These are phyloP conservation scores for Ganoderma meredithae DNA, from an alignment of 1,284 basidiomycete species.

Conservation along the genomic window DNA sequence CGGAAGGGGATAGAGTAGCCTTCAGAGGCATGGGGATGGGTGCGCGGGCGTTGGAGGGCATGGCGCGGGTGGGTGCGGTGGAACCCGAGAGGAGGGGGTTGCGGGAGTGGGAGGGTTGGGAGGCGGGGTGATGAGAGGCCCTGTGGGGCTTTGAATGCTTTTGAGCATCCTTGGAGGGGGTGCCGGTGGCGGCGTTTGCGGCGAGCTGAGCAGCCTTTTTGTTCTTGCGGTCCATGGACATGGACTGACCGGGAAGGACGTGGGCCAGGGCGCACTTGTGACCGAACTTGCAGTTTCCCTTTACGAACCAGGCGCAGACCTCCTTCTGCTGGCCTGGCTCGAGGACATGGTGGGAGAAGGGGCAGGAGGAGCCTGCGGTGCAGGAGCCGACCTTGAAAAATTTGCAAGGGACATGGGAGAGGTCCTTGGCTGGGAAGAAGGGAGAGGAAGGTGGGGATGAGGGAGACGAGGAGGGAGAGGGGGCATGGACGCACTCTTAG, in stretches of 20 bases:
- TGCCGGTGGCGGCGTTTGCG: slow-evolving; percentile 54
- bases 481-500: slow-evolving; percentile 44
- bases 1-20: slow-evolving; percentile 75
- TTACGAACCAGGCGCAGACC: slow-evolving; percentile 93
- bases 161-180: slow-evolving; percentile 45
- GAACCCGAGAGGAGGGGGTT: slow-evolving; percentile 61
- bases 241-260: slow-evolving; percentile 91
- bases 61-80: slow-evolving; percentile 57
- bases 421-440: slow-evolving; percentile 71
- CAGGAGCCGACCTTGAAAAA: slow-evolving; percentile 96
- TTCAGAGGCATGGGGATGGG: slow-evolving; percentile 73
- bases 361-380: slow-evolving; percentile 94
- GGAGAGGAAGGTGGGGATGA: neutral
- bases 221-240: slow-evolving; percentile 98
- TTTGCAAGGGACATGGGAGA: slow-evolving; percentile 98
- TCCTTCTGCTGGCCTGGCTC: slow-evolving; percentile 89
- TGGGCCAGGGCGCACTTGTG: slow-evolving; percentile 97
- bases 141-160: slow-evolving; percentile 34
- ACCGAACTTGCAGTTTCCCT: slow-evolving; percentile 97
- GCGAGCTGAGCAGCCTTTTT: slow-evolving; percentile 93
- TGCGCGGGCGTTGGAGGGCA: slow-evolving; percentile 56
- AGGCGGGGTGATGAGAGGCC: slow-evolving; percentile 31
- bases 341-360: slow-evolving; percentile 82
- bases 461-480: slow-evolving; percentile 3
- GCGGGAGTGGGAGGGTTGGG: slow-evolving; percentile 40